Evolutionary conservation across 306 rosid species (phyloP), one percentile per base, ranked within the genome.

Genomic region (Calophaca sinica): DNA sequence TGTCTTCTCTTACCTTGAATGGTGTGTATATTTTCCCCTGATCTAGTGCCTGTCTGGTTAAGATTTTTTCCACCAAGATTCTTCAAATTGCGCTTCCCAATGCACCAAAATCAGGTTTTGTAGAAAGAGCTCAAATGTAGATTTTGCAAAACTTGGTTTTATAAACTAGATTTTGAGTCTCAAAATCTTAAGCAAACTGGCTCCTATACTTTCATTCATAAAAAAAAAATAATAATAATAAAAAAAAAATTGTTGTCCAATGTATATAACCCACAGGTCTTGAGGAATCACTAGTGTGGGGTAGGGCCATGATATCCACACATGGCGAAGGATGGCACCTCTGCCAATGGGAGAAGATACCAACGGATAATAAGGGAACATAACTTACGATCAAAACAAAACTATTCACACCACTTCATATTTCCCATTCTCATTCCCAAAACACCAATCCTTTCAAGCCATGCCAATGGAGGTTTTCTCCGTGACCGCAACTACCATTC

Each of bases 381-480:
- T 10, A 49, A 28, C 35, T 49, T n/a, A 33, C 31, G 39, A 65
- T 74, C 75, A 53, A 68, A 63, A 73, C 75, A 53, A 68, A 63
- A 73, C 70, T 52, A 42, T 68, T 73, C 59, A 69, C 26, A 20
- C 50, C 66, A 50, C 52, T 49, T 72, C 63, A 54, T 13, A 52
- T 5, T 61, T 50, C 62, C 44, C 32, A 49, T 57, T 65, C 38
- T 36, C 68, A 32, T 67, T 74, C 75, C 5, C 41, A 33, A 33
- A 33, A 4, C 3, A 48, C 12, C 62, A 26, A 51, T 20, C 26
- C 26, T 20, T 20, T 77, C 81, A 35, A 68, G 62, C 88, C 13
- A 82, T 89, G 84, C 85, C 87, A 20, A 93, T 93, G 98, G 96
- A 91, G 80, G 74, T 84, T 74, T 84, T 80, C 81, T 80, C 92